These are phyloP conservation scores for Citrus unshiu DNA, from an alignment of 345 rosid genomes.

Conservation along the genomic window DNA sequence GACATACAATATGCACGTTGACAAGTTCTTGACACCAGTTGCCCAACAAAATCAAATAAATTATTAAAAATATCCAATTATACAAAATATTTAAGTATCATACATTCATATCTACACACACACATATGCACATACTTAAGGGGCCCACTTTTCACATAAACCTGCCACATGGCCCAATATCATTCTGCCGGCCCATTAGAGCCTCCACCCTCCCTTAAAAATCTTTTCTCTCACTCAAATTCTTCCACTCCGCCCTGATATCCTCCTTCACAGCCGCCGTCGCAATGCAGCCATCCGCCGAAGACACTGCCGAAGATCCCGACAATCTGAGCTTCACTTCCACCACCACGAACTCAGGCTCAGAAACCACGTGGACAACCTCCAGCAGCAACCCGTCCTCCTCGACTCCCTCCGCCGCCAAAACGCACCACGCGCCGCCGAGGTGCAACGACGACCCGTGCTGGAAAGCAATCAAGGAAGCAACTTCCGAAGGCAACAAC, in stretches of 20 bases:
- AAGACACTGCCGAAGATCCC: constrained; percentile 34
- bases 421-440: constrained; percentile 38
- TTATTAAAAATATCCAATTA: neutral
- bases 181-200: constrained; percentile 38
- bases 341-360: constrained; percentile 36
- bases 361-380: constrained; percentile 31
- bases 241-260: neutral
- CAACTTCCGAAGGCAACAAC: constrained; percentile 12
- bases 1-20: neutral
- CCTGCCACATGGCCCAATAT: constrained; percentile 34
- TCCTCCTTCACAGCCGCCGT: constrained; percentile 4
- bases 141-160: constrained; percentile 20
- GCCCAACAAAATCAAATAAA: neutral
- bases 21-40: no score
- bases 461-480: constrained; percentile 47
- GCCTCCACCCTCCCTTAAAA: constrained; percentile 9
- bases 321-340: constrained; percentile 43
- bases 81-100: neutral
- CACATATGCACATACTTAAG: no score
- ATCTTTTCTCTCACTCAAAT: neutral
- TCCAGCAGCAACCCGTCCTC: constrained; percentile 19
- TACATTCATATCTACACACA: no score
- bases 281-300: constrained; percentile 25
- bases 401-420: constrained; percentile 21
- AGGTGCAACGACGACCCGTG: constrained; percentile 48